Evolutionary conservation across 2,329 filamentous ascomycete genomes (phyloP), one percentile per base, ranked within the genome.

Genomic region (Penicillium sclerotiorum): DNA sequence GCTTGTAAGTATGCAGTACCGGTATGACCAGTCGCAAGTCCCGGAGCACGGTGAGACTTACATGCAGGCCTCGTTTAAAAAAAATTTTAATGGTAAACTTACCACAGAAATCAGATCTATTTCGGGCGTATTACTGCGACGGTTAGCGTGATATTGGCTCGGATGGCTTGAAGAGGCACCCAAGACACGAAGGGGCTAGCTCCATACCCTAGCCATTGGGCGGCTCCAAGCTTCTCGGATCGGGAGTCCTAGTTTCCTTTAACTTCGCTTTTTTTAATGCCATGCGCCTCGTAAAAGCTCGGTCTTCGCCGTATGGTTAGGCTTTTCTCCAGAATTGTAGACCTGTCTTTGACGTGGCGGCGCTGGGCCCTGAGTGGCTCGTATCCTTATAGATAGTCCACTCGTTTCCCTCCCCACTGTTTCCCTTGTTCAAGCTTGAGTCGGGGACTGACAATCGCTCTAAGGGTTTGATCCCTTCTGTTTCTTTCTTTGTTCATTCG

Each of bases 321-420:
- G 22, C 40, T 23, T 18, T 17, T 9, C 33, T 18, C 7, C 5
- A 43, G n/a, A n/a, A n/a, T n/a, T 13, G 6, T 28, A 28, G 40
- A 43, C 40, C 22, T 43, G 27, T 43, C 40, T 18, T 28, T 13
- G 11, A n/a, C 18, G 18, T 17, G 20, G 40, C 33, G 40, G 40
- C 40, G 40, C 28, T 23, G 8, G 12, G 17, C 28, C 28, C 28
- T 42, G 23, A 13, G 30, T 42, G 6, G 17, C 8, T 7, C 28
- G 22, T 23, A 30, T 15, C n/a, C n/a, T n/a, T 45, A 45, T 45
- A 45, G 30, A 36, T 45, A 45, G 22, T 45, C 42, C 18, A 35
- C 40, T 33, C n/a, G n/a, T n/a, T n/a, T n/a, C n/a, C 13, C 27
- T 35, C 30, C 17, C 39, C 40, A 22, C 40, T 36, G 18, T 27